Base-by-base conservation (phyloP, 2,329 filamentous ascomycete genomes). In the Cercospora nicotianae region DNA sequence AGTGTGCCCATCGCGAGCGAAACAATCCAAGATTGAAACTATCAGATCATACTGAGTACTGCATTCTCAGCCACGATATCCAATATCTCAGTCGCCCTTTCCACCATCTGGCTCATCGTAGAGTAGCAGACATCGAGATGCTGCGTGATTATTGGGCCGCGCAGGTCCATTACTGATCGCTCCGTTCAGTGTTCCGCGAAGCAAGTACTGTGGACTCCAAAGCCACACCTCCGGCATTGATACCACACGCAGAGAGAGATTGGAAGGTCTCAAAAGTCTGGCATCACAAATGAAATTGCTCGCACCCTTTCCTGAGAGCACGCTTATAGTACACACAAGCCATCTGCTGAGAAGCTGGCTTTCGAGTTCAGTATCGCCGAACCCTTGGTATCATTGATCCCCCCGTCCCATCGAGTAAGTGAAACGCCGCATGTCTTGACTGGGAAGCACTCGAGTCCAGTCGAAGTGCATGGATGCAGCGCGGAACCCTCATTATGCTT, bases 321-420 rank as follows among this genome's bases (percentile, higher is more conserved):
- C 64, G 63, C 63, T 59, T 70, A 71, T 69, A 66, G 67, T 70
- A 71, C 67, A 72, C 60, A 69, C 63, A 63, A 57, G 67, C 65
- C 45, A 42, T 62, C 63, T 65, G 65, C 63, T 68, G 69, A 70
- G 64, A 67, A 72, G 68, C 66, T 69, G 66, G 65, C 64, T 66
- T 61, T 69, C 63, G 65, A 57, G 66, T 66, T 42, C 67, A 64
- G 60, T 67, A 45, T 65, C 55, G 55, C 33, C 16, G 31, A 61
- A 59, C 67, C 58, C 55, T 69, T 71, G 70, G 70, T 72, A 72
- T 72, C 70, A 70, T 71, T 51, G 45, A 48, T 57, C 45, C 65
- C 67, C 60, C 69, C 48, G 33, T 55, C 45, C 66, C 63, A 20
- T 67, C 66, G 67, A 72, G 70, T 55, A 66, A 70, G 65, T 58